These are phyloP conservation scores for Nadsonia starkeyi-henricii DNA, from an alignment of 1,139 yeast species.

Conservation along the genomic window DNA sequence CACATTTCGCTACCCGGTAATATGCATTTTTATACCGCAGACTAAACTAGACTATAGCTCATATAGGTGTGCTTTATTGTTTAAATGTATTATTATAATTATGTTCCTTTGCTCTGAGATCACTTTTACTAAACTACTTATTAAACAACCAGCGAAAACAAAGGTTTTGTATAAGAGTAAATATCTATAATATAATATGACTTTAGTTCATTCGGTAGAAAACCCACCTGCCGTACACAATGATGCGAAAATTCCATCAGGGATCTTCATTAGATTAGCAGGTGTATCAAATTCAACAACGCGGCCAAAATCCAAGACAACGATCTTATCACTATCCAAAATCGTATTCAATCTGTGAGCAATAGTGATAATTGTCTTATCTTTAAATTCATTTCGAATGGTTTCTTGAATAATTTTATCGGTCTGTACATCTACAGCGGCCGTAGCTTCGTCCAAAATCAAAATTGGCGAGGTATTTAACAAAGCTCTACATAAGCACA, in stretches of 20 bases:
- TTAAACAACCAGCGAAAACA: no score
- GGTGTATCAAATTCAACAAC: conserved; percentile 63
- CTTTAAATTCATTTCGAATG: conserved; percentile 45
- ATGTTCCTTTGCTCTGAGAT: no score
- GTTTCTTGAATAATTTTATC: conserved; percentile 65
- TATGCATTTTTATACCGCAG: no score
- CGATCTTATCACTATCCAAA: conserved; percentile 59
- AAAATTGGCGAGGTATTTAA: conserved; percentile 47
- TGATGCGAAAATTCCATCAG: conserved; percentile 39
- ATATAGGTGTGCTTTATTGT: no score
- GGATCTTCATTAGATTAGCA: conserved; percentile 29
- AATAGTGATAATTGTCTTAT: conserved; percentile 61
- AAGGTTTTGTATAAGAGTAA: no score
- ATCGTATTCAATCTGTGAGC: conserved; percentile 80
- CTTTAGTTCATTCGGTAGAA: no score
- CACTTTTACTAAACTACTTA: no score
- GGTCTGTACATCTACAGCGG: conserved; percentile 72
- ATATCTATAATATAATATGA: no score
- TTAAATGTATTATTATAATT: no score
- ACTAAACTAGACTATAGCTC: no score
- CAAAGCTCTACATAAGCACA: conserved; percentile 65
- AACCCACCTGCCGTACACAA: conserved; percentile 51
- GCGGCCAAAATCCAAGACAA: conserved; percentile 54
- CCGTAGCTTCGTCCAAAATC: conserved; percentile 74
- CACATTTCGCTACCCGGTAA: no score